These are phyloP conservation scores for Anastatica hierochuntica DNA, from an alignment of 345 rosid genomes.

Conservation along the genomic window DNA sequence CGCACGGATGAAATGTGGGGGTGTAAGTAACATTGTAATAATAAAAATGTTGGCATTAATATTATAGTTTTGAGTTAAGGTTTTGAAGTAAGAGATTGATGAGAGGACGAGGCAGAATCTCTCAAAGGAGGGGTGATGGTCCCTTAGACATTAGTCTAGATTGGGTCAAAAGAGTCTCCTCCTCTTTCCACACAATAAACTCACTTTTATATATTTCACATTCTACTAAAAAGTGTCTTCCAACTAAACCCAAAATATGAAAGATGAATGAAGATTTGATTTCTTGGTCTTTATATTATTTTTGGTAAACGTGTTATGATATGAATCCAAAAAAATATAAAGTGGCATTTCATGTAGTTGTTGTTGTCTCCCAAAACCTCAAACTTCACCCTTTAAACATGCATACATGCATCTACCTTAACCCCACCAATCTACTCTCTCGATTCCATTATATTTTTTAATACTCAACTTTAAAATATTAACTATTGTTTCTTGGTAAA, in stretches of 20 bases:
- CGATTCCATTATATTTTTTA: neutral
- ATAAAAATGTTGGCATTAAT: too few relatives aligned
- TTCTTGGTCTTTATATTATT: constrained; percentile 2
- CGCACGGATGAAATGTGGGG: neutral
- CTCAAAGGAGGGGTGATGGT: too few relatives aligned
- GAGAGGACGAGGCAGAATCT: too few relatives aligned
- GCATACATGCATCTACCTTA: constrained; percentile 23
- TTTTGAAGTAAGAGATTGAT: too few relatives aligned
- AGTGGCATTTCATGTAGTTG: constrained; percentile 10
- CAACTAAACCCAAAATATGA: constrained; percentile 2
- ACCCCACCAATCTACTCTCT: constrained; percentile 15
- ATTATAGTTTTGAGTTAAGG: too few relatives aligned
- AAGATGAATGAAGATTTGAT: neutral
- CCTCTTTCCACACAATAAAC: constrained; percentile 23
- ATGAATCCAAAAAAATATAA: constrained; percentile 4
- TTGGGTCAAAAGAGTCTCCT: constrained; percentile 39
- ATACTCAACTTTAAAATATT: neutral
- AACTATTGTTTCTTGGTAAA: neutral
- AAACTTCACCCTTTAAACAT: constrained; percentile 23
- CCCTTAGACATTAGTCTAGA: constrained; percentile 47
- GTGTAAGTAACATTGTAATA: too few relatives aligned
- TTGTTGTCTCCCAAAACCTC: constrained; percentile 23
- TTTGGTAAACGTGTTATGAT: constrained; percentile 20
- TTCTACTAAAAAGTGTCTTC: constrained; percentile 17
- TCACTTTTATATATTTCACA: constrained; percentile 20